Evolutionary conservation across 371 early-diverging fungal genomes (phyloP).

Genomic region (Syncephalastrum racemosum): DNA sequence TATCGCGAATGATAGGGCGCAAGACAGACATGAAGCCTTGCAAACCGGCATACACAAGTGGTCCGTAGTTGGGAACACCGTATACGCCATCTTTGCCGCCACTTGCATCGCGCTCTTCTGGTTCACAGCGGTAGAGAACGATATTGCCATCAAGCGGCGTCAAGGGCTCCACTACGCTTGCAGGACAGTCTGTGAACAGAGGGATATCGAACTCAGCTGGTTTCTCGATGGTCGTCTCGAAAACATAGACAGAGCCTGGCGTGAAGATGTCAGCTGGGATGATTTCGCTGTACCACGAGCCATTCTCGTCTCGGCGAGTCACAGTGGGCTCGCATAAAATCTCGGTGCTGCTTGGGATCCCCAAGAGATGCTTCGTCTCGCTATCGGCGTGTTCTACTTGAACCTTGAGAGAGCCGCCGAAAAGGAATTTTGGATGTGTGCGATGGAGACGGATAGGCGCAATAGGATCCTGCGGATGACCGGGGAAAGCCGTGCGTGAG

Average conservation of each 20-base stretch:
- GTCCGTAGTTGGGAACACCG: constrained; percentile 81
- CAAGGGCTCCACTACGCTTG: constrained; percentile 47
- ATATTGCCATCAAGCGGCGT: constrained; percentile 75
- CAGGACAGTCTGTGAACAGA: constrained; percentile 42
- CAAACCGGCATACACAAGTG: constrained; percentile 86
- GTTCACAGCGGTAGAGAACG: constrained; percentile 79
- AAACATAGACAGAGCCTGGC: constrained; percentile 70
- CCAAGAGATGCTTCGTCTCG: constrained; percentile 39
- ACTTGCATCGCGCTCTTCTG: constrained; percentile 81
- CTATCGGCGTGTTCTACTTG: constrained; percentile 23
- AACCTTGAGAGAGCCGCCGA: constrained; percentile 53
- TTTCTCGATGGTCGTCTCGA: constrained; percentile 58
- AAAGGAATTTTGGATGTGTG: constrained; percentile 52
- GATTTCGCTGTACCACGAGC: constrained; percentile 62
- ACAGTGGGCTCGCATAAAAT: constrained; percentile 44
- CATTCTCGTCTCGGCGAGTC: constrained; percentile 36
- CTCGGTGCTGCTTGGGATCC: constrained; percentile 55
- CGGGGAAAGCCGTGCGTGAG: constrained; percentile 82
- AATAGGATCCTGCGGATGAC: constrained; percentile 36
- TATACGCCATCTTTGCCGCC: constrained; percentile 73
- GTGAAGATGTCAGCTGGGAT: constrained; percentile 60
- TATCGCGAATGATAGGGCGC: constrained; percentile 70
- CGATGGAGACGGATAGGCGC: constrained; percentile 66
- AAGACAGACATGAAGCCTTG: constrained; percentile 89
- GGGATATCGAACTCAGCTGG: no score